Conservation (phyloP, 148 eudicot genomes). For the Chenopodium suecicum region DNA sequence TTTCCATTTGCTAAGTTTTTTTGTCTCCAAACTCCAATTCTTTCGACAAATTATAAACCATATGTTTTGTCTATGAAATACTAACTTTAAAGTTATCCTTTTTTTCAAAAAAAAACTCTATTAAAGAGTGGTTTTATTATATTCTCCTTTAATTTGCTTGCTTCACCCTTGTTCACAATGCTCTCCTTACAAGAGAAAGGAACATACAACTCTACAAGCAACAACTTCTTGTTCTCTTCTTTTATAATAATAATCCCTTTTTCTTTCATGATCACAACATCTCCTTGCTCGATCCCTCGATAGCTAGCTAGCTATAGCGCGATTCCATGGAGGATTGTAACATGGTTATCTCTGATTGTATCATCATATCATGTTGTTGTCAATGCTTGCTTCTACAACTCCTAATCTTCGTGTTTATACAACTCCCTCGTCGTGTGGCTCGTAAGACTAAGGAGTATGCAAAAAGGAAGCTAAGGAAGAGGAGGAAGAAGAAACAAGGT, state of each 20-base stretch:
- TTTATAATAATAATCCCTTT: neutral
- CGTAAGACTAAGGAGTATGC: slow-evolving; percentile 42
- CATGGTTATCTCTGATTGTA: slow-evolving; percentile 59
- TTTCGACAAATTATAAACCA: too few species aligned
- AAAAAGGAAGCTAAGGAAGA: slow-evolving; percentile 38
- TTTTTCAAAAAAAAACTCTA: neutral
- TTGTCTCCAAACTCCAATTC: slow-evolving; percentile 10
- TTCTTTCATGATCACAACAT: neutral
- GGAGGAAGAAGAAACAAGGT: neutral
- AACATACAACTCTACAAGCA: slow-evolving; percentile 48
- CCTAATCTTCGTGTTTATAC: slow-evolving; percentile 49
- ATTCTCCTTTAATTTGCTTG: slow-evolving; percentile 27
- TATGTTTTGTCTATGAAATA: too few species aligned
- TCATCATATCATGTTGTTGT: slow-evolving; percentile 86
- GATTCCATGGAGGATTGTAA: slow-evolving; percentile 57
- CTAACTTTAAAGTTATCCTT: neutral
- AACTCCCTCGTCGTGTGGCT: slow-evolving; percentile 51
- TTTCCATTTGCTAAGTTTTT: neutral
- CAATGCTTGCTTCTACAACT: slow-evolving; percentile 68
- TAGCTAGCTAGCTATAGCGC: neutral
- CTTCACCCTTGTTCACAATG: slow-evolving; percentile 60
- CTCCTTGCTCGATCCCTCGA: neutral
- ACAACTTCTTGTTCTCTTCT: slow-evolving; percentile 34
- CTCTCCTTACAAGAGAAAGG: slow-evolving; percentile 37
- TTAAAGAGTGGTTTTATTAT: neutral